A percentile compares a stretch with the other conserved stretches of the same genome.
These are phyloP conservation scores for Xylaria sp. DNA, from an alignment of 2,329 filamentous ascomycete genomes.

Conservation along the genomic window DNA sequence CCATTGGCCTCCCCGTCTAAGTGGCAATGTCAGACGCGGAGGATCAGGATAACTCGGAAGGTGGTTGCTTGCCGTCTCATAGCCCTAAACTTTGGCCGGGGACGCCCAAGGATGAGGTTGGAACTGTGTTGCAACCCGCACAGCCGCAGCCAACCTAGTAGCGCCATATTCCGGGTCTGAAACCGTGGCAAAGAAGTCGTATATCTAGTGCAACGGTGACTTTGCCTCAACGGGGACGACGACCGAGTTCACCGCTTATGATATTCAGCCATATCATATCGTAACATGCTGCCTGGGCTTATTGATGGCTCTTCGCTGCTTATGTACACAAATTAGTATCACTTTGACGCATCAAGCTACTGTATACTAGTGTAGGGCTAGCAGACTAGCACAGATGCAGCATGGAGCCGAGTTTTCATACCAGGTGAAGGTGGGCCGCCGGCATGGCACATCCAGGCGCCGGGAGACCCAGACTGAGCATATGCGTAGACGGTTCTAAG, in stretches of 20 bases:
- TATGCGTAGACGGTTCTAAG: not conserved
- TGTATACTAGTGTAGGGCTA: conserved; percentile 1
- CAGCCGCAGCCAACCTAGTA: conserved; percentile 1
- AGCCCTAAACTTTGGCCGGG: not conserved
- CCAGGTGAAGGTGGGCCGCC: conserved; percentile 8
- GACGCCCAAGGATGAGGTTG: not conserved
- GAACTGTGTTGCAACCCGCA: not conserved
- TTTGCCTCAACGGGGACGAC: conserved; percentile 21
- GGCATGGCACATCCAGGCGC: not conserved
- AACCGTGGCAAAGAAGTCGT: conserved; percentile 22
- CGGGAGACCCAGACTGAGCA: not conserved
- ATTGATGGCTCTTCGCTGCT: conserved; percentile 7
- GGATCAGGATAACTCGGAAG: conserved; percentile 9
- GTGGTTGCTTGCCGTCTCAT: not conserved
- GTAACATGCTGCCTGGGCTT: not conserved
- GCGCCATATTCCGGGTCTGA: conserved; percentile 6
- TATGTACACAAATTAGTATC: conserved; percentile 8
- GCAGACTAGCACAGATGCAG: not conserved
- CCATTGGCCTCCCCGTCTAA: conserved; percentile 2
- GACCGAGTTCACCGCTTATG: conserved; percentile 2
- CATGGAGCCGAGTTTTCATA: conserved; percentile 1
- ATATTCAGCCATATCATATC: conserved; percentile 1
- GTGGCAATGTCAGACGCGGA: conserved; percentile 33
- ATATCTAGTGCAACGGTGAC: conserved; percentile 14
- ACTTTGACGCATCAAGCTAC: conserved; percentile 7